A percentile compares a stretch with the other conserved stretches of the same genome.
phyloP scores from a whole-genome alignment of 1,139 yeast species.

The Sugiyamaella novakii region DNA sequence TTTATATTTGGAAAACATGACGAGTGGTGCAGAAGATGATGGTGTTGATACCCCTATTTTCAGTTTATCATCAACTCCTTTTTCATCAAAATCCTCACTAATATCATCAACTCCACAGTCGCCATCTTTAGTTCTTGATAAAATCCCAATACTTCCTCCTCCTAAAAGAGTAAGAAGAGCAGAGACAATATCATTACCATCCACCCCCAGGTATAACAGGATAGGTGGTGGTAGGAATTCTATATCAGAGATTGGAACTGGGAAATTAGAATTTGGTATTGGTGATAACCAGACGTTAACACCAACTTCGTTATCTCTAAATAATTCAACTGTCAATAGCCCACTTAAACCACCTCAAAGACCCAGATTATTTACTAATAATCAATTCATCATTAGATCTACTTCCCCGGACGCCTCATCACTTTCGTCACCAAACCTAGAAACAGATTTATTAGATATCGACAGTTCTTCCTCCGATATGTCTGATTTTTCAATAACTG shows the following conservation, averaged over 20 bases:
- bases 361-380: conserved; percentile 10
- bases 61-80: conserved; percentile 1
- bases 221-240: background rate
- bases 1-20: conserved; percentile 4
- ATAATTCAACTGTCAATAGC: background rate
- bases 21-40: conserved; percentile 4
- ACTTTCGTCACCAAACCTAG: conserved; percentile 9
- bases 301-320: background rate
- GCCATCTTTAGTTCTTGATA: conserved; percentile 20
- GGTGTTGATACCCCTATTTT: conserved; percentile 11
- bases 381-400: background rate
- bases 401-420: background rate
- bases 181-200: conserved; percentile 15
- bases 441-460: conserved; percentile 6
- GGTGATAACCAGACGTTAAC: background rate
- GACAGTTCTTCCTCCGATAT: conserved; percentile 4
- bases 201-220: conserved; percentile 10
- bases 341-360: background rate
- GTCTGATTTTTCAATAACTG: conserved; percentile 12
- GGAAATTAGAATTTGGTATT: background rate
- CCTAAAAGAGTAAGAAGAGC: conserved; percentile 16
- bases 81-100: conserved; percentile 3
- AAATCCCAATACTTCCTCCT: conserved; percentile 23
- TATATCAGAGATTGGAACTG: conserved; percentile 5
- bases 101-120: background rate